Percentiles rank a stretch among this genome's conserved stretches.
Evolutionary conservation across 768 basidiomycete genomes (phyloP).

Genomic region (Trametes sanguinea): DNA sequence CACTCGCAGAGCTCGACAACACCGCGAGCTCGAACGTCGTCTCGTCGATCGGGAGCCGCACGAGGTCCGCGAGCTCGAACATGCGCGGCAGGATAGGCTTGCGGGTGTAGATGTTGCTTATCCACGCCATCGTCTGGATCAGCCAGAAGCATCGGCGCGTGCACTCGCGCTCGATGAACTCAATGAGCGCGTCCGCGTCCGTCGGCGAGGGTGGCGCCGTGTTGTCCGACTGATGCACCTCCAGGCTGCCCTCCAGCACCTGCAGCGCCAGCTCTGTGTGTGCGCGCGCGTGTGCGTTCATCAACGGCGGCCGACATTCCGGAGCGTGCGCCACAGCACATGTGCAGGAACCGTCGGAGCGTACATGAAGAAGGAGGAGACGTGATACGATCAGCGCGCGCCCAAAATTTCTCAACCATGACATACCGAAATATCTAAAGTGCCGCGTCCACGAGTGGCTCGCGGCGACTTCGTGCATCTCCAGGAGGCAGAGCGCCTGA

Average conservation of each 20-base stretch:
- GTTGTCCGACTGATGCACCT: conserved; percentile 63
- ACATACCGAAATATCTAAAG: conserved; percentile 50
- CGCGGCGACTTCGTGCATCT: conserved; percentile 52
- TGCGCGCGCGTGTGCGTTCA: too few relatives aligned
- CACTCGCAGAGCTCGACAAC: conserved; percentile 24
- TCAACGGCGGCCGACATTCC: too few relatives aligned
- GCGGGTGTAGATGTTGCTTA: conserved; percentile 43
- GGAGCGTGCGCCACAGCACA: conserved; percentile 5
- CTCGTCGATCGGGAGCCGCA: conserved; percentile 80
- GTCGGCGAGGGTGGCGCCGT: conserved; percentile 52
- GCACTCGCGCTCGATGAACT: conserved; percentile 69
- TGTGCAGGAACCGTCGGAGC: not conserved
- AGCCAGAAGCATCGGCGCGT: conserved; percentile 84
- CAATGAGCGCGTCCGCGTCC: conserved; percentile 51
- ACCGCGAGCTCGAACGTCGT: conserved; percentile 68
- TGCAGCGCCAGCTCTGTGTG: conserved; percentile 60
- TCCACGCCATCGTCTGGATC: conserved; percentile 60
- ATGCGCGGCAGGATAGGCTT: conserved; percentile 37
- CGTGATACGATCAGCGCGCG: conserved; percentile 6
- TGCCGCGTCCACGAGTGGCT: conserved; percentile 35
- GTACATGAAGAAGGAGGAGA: not conserved
- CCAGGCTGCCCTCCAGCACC: conserved; percentile 67
- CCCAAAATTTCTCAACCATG: not conserved
- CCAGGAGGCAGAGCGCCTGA: conserved; percentile 73
- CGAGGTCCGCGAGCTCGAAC: conserved; percentile 40